Evolutionary conservation across 2,329 filamentous ascomycete species (phyloP).

Genomic region (Talaromyces rugulosus): DNA sequence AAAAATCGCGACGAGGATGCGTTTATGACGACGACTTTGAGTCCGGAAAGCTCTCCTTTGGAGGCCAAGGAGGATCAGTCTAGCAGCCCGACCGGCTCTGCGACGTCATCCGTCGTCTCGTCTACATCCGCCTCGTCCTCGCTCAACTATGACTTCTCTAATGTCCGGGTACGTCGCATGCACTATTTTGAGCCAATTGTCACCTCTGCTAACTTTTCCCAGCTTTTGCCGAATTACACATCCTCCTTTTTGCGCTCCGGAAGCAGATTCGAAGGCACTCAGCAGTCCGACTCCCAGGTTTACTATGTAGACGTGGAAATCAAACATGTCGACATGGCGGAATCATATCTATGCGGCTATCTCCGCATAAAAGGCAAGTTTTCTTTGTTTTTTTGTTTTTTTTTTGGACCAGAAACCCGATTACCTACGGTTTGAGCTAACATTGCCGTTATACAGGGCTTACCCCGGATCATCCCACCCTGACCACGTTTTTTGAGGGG

Average conservation of each 20-base stretch:
- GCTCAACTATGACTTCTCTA: constrained; percentile 53
- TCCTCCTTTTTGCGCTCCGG: constrained; percentile 84
- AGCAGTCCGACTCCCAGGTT: constrained; percentile 85
- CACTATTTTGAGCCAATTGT: not conserved
- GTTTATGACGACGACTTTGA: constrained; percentile 26
- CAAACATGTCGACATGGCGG: constrained; percentile 89
- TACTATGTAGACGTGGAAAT: constrained; percentile 97
- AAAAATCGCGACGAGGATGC: constrained; percentile 28
- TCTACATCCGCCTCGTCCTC: constrained; percentile 40
- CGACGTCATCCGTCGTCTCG: constrained; percentile 24
- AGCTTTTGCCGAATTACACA: constrained; percentile 73
- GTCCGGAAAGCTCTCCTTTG: constrained; percentile 31
- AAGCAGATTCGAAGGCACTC: constrained; percentile 83
- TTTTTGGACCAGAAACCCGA: not conserved
- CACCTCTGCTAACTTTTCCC: constrained; percentile 4
- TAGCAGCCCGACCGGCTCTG: constrained; percentile 18
- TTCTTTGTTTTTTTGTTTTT: not conserved
- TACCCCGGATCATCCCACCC: constrained; percentile 91
- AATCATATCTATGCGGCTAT: constrained; percentile 93
- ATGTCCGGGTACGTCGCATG: constrained; percentile 47
- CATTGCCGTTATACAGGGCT: constrained; percentile 56
- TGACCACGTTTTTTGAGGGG: constrained; percentile 97
- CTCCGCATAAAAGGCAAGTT: constrained; percentile 81
- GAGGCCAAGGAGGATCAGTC: constrained; percentile 35
- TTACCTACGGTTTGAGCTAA: not conserved